Conservation (phyloP, 225 moss, liverwort and hornwort genomes). For the Physcomitrellopsis africana region DNA sequence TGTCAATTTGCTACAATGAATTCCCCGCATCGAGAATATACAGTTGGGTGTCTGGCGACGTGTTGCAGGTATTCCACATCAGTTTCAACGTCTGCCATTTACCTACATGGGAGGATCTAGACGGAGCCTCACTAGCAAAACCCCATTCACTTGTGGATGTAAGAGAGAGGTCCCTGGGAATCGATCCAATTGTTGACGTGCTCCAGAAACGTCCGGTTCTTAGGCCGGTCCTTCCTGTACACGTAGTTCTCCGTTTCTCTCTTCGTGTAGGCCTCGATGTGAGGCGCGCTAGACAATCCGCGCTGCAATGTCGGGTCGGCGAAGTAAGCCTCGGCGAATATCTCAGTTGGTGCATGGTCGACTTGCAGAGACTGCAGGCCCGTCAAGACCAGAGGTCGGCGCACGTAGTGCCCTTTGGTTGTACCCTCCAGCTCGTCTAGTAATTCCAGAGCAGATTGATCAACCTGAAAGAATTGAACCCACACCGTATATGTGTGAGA, state of each 20-base stretch:
- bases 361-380: conserved; percentile 49
- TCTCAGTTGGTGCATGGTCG: conserved; percentile 35
- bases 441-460: conserved; percentile 53
- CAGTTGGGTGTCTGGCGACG: too few species aligned
- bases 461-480: conserved; percentile 32
- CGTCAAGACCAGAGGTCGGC: conserved; percentile 57
- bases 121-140: too few species aligned
- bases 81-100: too few species aligned
- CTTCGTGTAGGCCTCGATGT: conserved; percentile 77
- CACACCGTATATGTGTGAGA: background rate
- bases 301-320: conserved; percentile 59
- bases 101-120: too few species aligned
- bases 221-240: conserved; percentile 74
- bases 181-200: conserved; percentile 82
- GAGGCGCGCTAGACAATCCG: conserved; percentile 64
- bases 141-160: conserved; percentile 26
- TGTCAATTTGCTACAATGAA: too few species aligned
- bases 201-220: conserved; percentile 75
- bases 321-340: conserved; percentile 81
- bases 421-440: conserved; percentile 88
- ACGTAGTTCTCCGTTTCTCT: conserved; percentile 77
- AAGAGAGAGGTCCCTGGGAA: conserved; percentile 47
- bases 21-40: too few species aligned
- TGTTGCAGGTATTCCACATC: too few species aligned
- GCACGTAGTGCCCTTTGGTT: conserved; percentile 73